phyloP scores from a whole-genome alignment of 495 filamentous ascomycete species.

The Viridothelium virens region DNA sequence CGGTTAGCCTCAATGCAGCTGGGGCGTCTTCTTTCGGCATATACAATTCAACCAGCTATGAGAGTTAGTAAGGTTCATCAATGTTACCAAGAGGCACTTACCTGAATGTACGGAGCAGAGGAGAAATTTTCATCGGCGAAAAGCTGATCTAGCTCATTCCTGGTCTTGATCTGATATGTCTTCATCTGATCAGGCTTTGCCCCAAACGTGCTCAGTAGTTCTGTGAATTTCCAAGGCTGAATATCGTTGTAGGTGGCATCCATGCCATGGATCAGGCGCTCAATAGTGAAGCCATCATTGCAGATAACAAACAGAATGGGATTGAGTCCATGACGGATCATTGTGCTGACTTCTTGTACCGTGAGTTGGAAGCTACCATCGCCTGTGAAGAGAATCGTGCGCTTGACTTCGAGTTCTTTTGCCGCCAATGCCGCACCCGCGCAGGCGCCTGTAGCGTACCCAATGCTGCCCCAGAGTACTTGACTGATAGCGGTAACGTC shows the following conservation, averaged over 20 bases:
- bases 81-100: constrained; percentile 19
- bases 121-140: constrained; percentile 62
- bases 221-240: constrained; percentile 45
- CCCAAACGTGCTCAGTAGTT: constrained; percentile 62
- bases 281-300: constrained; percentile 48
- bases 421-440: constrained; percentile 45
- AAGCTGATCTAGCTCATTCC: constrained; percentile 58
- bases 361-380: constrained; percentile 86
- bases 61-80: constrained; percentile 28
- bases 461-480: constrained; percentile 85
- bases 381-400: constrained; percentile 69
- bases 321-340: constrained; percentile 67
- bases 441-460: constrained; percentile 30
- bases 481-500: constrained; percentile 71
- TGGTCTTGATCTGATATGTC: constrained; percentile 63
- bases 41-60: constrained; percentile 76
- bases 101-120: constrained; percentile 39
- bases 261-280: constrained; percentile 45
- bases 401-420: constrained; percentile 28
- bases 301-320: constrained; percentile 61
- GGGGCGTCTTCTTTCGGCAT: constrained; percentile 81
- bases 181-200: constrained; percentile 37
- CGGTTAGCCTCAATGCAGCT: constrained; percentile 54
- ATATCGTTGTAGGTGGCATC: constrained; percentile 45
- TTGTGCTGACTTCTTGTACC: constrained; percentile 76